phyloP scores from a whole-genome alignment of 352 stramenopile genomes.

The Phytopythium cucurbitacearum region DNA sequence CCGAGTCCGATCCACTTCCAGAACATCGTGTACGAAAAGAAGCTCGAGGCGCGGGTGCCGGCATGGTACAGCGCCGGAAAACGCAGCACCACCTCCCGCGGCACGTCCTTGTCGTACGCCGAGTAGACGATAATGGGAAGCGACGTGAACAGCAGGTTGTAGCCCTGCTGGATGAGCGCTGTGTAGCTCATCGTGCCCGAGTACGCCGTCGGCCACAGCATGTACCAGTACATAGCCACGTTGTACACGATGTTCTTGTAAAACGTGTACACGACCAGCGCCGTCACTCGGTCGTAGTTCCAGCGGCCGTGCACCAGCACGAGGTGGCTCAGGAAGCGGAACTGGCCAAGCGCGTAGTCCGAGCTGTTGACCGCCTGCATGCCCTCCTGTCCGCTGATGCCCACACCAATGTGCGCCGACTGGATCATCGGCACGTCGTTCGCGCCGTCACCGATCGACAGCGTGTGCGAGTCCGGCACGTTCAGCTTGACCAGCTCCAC shows the following conservation, averaged over 20 bases:
- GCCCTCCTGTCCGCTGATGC: conserved; percentile 97
- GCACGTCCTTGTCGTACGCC: conserved; percentile 78
- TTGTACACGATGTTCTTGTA: conserved; percentile 93
- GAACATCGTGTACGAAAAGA: conserved; percentile 81
- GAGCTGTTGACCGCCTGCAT: conserved; percentile 93
- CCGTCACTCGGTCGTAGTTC: conserved; percentile 85
- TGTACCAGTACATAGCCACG: conserved; percentile 90
- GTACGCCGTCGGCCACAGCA: conserved; percentile 83
- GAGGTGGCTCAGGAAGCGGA: conserved; percentile 71
- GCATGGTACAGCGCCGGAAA: conserved; percentile 71
- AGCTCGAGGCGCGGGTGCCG: conserved; percentile 39
- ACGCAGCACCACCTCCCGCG: conserved; percentile 53
- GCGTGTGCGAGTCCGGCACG: conserved; percentile 72
- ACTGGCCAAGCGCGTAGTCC: conserved; percentile 82
- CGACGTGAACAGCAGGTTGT: conserved; percentile 95
- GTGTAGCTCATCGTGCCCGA: conserved; percentile 89
- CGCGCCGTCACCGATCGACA: conserved; percentile 89
- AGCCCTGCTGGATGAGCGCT: conserved; percentile 85
- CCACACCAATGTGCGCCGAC: conserved; percentile 85
- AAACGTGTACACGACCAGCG: conserved; percentile 89
- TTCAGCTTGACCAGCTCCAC: conserved; percentile 94
- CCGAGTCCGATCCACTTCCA: conserved; percentile 82
- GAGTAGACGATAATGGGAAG: conserved; percentile 90
- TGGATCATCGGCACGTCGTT: conserved; percentile 93
- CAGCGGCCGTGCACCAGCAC: conserved; percentile 80